A percentile compares a stretch with the other conserved stretches of the same genome.
phyloP scores from a whole-genome alignment of 2,329 filamentous ascomycete species.

The Trichoderma cornu-damae region DNA sequence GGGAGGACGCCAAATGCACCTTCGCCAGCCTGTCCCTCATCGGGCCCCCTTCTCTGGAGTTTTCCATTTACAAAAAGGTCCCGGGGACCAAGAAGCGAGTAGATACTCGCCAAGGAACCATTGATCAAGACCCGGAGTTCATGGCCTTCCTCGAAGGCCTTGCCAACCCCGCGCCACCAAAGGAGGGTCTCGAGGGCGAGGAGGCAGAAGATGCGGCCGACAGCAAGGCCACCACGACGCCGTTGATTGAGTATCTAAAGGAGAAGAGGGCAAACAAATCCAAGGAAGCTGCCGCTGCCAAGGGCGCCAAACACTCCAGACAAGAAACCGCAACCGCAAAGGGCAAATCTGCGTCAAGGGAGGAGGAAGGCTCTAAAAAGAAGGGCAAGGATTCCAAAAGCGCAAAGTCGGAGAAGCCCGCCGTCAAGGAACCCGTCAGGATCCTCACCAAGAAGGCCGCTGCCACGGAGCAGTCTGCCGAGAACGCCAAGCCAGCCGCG shows the following conservation, averaged over 20 bases:
- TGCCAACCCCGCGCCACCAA: slow-evolving; percentile 59
- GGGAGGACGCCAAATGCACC: slow-evolving; percentile 78
- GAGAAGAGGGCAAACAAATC: slow-evolving; percentile 81
- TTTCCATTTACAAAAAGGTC: slow-evolving; percentile 76
- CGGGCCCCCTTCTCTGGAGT: slow-evolving; percentile 74
- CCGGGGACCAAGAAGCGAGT: slow-evolving; percentile 68
- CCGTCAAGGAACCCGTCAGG: slow-evolving; percentile 54
- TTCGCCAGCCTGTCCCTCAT: slow-evolving; percentile 66
- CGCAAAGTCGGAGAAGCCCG: slow-evolving; percentile 46
- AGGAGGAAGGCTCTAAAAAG: slow-evolving; percentile 54
- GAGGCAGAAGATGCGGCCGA: slow-evolving; percentile 42
- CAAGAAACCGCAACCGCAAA: slow-evolving; percentile 51
- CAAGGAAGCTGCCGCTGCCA: slow-evolving; percentile 46
- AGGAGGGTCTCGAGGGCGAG: slow-evolving; percentile 41
- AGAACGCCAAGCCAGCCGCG: slow-evolving; percentile 41
- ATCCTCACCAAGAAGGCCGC: slow-evolving; percentile 57
- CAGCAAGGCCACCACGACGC: slow-evolving; percentile 70
- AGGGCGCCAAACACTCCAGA: slow-evolving; percentile 49
- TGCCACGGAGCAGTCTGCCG: slow-evolving; percentile 44
- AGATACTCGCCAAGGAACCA: slow-evolving; percentile 85
- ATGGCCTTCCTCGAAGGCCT: slow-evolving; percentile 86
- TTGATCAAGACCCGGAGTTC: slow-evolving; percentile 94
- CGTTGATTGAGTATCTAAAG: slow-evolving; percentile 80
- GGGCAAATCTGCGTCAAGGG: slow-evolving; percentile 39
- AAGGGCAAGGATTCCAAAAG: slow-evolving; percentile 58